Evolutionary conservation across 2,329 filamentous ascomycete species (phyloP).

Genomic region (Xylariaceae sp.): DNA sequence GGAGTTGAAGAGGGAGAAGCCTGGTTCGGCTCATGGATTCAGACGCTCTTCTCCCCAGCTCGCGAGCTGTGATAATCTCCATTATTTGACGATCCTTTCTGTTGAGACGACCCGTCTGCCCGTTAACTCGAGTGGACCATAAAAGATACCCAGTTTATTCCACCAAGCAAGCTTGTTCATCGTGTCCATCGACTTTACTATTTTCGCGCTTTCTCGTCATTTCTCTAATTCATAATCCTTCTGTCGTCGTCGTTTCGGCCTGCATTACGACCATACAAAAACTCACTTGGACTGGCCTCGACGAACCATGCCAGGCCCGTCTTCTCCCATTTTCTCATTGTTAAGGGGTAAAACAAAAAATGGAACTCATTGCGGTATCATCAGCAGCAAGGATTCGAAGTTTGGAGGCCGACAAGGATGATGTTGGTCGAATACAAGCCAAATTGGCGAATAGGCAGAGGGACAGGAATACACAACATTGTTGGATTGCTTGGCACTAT

Average conservation of each 20-base stretch:
- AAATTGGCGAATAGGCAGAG: constrained; percentile 7
- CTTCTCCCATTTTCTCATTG: constrained; percentile 4
- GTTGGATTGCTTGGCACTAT: constrained; percentile 14
- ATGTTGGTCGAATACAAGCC: constrained; percentile 2
- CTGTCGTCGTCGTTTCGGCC: constrained; percentile 15
- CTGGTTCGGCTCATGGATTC: constrained; percentile 2
- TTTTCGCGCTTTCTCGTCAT: constrained; percentile 25
- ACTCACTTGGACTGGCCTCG: constrained; percentile 10
- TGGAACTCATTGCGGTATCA: not conserved
- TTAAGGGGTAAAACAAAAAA: constrained; percentile 1
- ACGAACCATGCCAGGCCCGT: constrained; percentile 1
- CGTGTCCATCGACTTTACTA: constrained; percentile 31
- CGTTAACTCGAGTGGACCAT: constrained; percentile 22
- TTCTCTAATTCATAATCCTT: constrained; percentile 3
- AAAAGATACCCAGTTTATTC: constrained; percentile 34
- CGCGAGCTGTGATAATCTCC: constrained; percentile 23
- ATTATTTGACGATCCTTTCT: constrained; percentile 21
- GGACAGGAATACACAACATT: constrained; percentile 16
- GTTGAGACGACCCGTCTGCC: constrained; percentile 16
- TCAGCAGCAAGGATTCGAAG: not conserved
- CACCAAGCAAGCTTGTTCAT: constrained; percentile 15
- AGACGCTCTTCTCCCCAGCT: constrained; percentile 17
- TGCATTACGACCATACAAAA: constrained; percentile 9
- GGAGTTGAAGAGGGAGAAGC: not conserved
- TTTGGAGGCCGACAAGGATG: constrained; percentile 5